A percentile compares a stretch with the other conserved stretches of the same genome.
Evolutionary conservation across 371 early-diverging fungal species (phyloP).

Genomic region (Syncephalis plumigaleata): DNA sequence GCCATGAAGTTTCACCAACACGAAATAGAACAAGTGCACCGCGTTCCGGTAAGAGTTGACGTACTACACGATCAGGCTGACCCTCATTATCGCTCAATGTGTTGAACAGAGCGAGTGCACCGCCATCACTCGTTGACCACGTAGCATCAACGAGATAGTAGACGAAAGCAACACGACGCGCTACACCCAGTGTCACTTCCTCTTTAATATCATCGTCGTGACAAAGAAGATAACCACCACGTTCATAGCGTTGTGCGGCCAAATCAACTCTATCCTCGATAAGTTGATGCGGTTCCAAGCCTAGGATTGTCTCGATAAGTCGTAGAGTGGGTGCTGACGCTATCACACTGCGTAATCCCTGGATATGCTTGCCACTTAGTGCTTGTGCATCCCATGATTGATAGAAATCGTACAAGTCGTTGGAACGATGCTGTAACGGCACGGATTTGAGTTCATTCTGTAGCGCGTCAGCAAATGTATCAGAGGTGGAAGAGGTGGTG

Average conservation of each 20-base stretch:
- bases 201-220: conserved; percentile 52
- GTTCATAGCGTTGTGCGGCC: conserved; percentile 37
- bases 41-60: conserved; percentile 27
- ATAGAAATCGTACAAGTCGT: conserved; percentile 47
- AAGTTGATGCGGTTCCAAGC: too few species aligned
- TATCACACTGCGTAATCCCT: conserved; percentile 21
- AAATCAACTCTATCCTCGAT: conserved; percentile 25
- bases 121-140: conserved; percentile 38
- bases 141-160: conserved; percentile 45
- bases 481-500: too few species aligned
- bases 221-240: conserved; percentile 35
- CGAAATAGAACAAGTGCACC: conserved; percentile 42
- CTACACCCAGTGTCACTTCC: conserved; percentile 12
- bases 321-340: conserved; percentile 27
- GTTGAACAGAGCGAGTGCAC: conserved; percentile 32
- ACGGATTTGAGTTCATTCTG: background rate
- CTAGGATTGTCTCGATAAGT: conserved; percentile 19
- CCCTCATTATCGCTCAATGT: conserved; percentile 19
- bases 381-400: conserved; percentile 34
- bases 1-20: conserved; percentile 33
- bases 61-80: conserved; percentile 20
- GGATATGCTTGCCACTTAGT: conserved; percentile 16
- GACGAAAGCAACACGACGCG: conserved; percentile 47
- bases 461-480: too few species aligned
- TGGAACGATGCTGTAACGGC: conserved; percentile 20